phyloP scores from a whole-genome alignment of 2,329 filamentous ascomycete genomes.

The Elsinoe perseae region DNA sequence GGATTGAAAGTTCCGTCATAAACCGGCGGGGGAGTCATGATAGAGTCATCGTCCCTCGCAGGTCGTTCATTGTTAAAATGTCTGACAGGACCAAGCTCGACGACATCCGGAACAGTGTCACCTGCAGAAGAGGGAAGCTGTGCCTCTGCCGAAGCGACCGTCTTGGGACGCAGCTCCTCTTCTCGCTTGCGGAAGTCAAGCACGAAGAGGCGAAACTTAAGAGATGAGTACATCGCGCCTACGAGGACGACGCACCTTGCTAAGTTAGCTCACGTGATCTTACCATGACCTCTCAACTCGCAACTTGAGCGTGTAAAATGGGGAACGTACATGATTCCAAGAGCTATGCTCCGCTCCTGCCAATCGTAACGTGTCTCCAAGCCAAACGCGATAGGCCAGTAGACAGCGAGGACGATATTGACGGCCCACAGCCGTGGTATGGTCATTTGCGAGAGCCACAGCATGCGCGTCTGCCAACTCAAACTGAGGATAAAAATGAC shows the following conservation, averaged over 20 bases:
- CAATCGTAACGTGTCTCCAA: neutral
- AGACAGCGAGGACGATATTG: neutral
- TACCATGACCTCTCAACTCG: too few relatives aligned
- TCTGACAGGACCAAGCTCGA: neutral
- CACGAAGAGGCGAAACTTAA: neutral
- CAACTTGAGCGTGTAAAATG: too few relatives aligned
- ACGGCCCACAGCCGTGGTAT: neutral
- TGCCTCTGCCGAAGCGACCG: neutral
- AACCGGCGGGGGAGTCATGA: neutral
- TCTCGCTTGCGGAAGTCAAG: neutral
- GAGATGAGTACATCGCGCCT: neutral
- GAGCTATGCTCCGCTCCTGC: neutral
- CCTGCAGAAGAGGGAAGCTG: neutral
- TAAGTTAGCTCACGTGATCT: neutral
- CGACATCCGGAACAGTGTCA: neutral
- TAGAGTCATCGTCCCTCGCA: neutral
- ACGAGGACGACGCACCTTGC: neutral
- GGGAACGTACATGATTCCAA: neutral
- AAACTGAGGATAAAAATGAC: neutral
- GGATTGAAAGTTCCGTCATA: neutral
- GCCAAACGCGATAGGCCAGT: neutral
- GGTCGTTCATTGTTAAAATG: neutral
- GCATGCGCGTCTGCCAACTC: neutral
- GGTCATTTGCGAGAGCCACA: neutral
- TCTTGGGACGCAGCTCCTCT: neutral